These are phyloP conservation scores for Drechslerella coelobrocha DNA, from an alignment of 2,329 filamentous ascomycete species.

Conservation along the genomic window DNA sequence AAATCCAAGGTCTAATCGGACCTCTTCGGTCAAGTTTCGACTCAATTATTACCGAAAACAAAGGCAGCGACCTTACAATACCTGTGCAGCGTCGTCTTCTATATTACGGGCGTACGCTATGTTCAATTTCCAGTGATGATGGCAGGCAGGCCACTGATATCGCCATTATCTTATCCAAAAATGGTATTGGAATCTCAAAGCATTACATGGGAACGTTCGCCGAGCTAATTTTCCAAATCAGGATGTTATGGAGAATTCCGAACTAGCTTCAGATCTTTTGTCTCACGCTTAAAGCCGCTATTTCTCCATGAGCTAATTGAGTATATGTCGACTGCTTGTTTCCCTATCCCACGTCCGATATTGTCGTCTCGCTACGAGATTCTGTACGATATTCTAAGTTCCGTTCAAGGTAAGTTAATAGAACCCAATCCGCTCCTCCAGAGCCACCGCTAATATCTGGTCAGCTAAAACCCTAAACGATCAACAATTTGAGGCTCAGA, in stretches of 20 bases:
- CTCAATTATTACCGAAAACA: not conserved
- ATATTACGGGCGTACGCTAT: slow-evolving; percentile 23
- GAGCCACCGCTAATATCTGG: slow-evolving; percentile 1
- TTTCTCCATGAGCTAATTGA: slow-evolving; percentile 7
- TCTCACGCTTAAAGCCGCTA: slow-evolving; percentile 1
- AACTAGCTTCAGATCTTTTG: not conserved
- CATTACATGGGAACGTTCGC: not conserved
- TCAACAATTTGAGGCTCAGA: not conserved
- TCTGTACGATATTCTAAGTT: slow-evolving; percentile 20
- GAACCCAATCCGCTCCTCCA: not conserved
- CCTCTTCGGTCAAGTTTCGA: slow-evolving; percentile 1
- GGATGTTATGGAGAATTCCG: slow-evolving; percentile 24
- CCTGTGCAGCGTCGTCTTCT: not conserved
- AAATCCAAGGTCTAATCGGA: not conserved
- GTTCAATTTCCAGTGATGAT: slow-evolving; percentile 2
- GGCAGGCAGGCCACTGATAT: slow-evolving; percentile 25
- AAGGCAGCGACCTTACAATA: not conserved
- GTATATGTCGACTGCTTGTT: slow-evolving; percentile 3
- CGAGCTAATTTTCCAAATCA: not conserved
- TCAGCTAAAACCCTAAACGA: slow-evolving; percentile 21
- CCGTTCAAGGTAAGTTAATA: slow-evolving; percentile 10
- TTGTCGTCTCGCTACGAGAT: slow-evolving; percentile 15
- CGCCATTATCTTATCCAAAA: slow-evolving; percentile 11
- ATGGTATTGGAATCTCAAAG: slow-evolving; percentile 6
- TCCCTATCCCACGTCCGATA: slow-evolving; percentile 3